Conservation (phyloP, 345 rosid genomes). For the Ceriops zippeliana region DNA sequence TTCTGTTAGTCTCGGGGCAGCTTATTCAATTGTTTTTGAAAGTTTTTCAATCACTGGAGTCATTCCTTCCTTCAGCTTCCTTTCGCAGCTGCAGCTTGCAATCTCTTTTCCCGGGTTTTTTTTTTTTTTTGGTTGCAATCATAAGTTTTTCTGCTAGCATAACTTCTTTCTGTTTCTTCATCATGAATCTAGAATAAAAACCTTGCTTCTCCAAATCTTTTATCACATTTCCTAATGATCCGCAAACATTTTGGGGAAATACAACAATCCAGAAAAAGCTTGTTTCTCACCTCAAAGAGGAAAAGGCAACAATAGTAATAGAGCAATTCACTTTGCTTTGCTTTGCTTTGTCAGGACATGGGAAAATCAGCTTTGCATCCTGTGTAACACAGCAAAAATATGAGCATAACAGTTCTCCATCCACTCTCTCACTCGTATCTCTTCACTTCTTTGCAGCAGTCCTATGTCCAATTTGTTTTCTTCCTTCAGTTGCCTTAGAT, state of each 20-base stretch:
- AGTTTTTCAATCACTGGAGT: not conserved
- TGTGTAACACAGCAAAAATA: conserved; percentile 27
- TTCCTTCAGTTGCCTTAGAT: conserved; percentile 23
- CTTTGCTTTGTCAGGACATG: conserved; percentile 12
- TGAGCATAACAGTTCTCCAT: conserved; percentile 24
- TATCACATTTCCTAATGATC: conserved; percentile 19
- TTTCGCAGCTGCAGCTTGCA: conserved; percentile 3
- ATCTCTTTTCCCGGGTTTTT: conserved; percentile 7
- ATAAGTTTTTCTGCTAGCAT: conserved; percentile 18
- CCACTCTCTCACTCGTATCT: conserved; percentile 27
- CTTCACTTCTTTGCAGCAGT: conserved; percentile 16
- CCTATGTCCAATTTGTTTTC: conserved; percentile 29
- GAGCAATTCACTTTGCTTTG: conserved; percentile 19
- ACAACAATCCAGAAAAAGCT: conserved; percentile 15
- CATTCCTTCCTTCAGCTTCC: not conserved
- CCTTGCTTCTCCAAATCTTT: conserved; percentile 25
- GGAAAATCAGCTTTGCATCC: conserved; percentile 10
- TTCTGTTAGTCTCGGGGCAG: not conserved
- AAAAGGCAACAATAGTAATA: conserved; percentile 25
- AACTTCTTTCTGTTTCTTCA: conserved; percentile 19
- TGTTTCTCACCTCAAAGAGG: conserved; percentile 26
- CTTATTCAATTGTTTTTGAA: not conserved
- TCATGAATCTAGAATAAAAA: conserved; percentile 29
- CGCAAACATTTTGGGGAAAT: conserved; percentile 23
- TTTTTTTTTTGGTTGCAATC: conserved; percentile 11